A percentile compares a stretch with the other conserved stretches of the same genome.
Evolutionary conservation across 2,329 filamentous ascomycete genomes (phyloP).

Genomic region (Ceratocystis colombiana): DNA sequence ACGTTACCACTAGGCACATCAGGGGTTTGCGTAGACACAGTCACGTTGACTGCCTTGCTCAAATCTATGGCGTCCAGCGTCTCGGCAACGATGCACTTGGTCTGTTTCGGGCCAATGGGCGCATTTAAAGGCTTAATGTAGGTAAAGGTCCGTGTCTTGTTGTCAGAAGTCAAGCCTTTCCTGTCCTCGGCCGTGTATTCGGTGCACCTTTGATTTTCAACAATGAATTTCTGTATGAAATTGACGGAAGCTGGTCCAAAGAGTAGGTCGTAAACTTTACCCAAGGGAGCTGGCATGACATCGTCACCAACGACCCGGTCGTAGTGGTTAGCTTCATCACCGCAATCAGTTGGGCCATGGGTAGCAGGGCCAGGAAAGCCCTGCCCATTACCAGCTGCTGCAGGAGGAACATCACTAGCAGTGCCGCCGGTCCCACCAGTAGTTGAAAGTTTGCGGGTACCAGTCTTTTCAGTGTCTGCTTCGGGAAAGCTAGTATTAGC

Average conservation of each 20-base stretch:
- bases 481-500: slow-evolving; percentile 33
- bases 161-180: slow-evolving; percentile 64
- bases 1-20: slow-evolving; percentile 92
- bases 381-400: slow-evolving; percentile 36
- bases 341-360: slow-evolving; percentile 77
- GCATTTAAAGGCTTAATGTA: slow-evolving; percentile 87
- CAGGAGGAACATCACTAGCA: slow-evolving; percentile 37
- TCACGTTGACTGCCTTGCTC: slow-evolving; percentile 77
- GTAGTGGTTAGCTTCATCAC: slow-evolving; percentile 67
- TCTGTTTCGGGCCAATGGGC: slow-evolving; percentile 82
- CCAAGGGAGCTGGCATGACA: slow-evolving; percentile 72
- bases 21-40: slow-evolving; percentile 74
- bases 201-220: slow-evolving; percentile 75
- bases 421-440: slow-evolving; percentile 26
- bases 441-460: slow-evolving; percentile 63
- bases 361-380: slow-evolving; percentile 79
- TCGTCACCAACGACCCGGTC: slow-evolving; percentile 81
- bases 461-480: slow-evolving; percentile 50
- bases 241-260: slow-evolving; percentile 70
- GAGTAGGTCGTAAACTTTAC: slow-evolving; percentile 79
- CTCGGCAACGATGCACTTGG: slow-evolving; percentile 84
- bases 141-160: slow-evolving; percentile 62
- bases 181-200: slow-evolving; percentile 85
- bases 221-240: slow-evolving; percentile 81
- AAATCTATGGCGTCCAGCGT: slow-evolving; percentile 75